These are phyloP conservation scores for Thielaviopsis populi DNA, from an alignment of 2,329 filamentous ascomycete species.

Conservation along the genomic window DNA sequence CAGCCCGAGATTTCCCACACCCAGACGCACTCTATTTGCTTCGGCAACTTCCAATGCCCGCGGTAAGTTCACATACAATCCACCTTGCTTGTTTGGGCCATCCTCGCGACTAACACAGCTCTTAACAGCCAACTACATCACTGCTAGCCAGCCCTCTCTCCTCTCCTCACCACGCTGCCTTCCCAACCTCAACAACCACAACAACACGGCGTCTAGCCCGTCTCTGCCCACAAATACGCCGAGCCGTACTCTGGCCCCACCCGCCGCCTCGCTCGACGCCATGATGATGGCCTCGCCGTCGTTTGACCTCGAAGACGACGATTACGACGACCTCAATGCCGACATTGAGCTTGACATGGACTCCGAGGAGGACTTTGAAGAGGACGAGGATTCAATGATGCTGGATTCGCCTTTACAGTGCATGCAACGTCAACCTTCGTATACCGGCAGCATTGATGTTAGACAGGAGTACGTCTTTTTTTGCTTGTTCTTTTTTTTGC, in stretches of 20 bases:
- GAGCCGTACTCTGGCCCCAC: constrained; percentile 6
- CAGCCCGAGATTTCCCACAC: constrained; percentile 35
- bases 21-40: constrained; percentile 27
- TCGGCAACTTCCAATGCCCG: constrained; percentile 22
- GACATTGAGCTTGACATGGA: constrained; percentile 11
- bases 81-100: not conserved
- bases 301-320: constrained; percentile 3
- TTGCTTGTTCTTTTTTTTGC: not conserved
- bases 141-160: constrained; percentile 19
- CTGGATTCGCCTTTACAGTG: constrained; percentile 14
- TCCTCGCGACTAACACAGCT: not conserved
- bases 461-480: constrained; percentile 12
- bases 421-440: constrained; percentile 10
- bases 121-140: not conserved
- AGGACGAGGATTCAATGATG: constrained; percentile 15
- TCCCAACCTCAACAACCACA: constrained; percentile 42
- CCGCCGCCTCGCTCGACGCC: constrained; percentile 10
- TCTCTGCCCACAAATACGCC: constrained; percentile 24
- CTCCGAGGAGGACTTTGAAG: constrained; percentile 12
- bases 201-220: constrained; percentile 57
- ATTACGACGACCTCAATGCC: constrained; percentile 1
- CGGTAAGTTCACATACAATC: not conserved
- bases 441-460: not conserved
- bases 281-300: constrained; percentile 16
- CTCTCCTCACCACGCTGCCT: constrained; percentile 22